Conservation (phyloP, 305 asterid species). For the Plantago rigida region DNA sequence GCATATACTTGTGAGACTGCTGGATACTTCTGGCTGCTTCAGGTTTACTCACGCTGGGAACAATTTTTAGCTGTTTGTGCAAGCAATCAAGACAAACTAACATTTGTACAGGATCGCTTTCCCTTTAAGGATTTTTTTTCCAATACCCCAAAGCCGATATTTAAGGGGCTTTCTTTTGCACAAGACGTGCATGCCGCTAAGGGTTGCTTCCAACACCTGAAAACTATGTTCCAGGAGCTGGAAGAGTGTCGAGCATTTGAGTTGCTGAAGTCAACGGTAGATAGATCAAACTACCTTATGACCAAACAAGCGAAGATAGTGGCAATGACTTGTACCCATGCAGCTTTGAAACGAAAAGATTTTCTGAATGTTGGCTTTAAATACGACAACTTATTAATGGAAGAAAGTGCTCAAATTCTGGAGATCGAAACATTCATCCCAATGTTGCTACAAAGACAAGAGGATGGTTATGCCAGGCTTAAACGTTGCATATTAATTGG, state of each 20-base stretch:
- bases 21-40: constrained; percentile 93
- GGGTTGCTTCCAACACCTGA: constrained; percentile 88
- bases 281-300: constrained; percentile 88
- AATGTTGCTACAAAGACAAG: constrained; percentile 96
- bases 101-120: constrained; percentile 66
- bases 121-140: constrained; percentile 89
- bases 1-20: constrained; percentile 98
- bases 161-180: constrained; percentile 63
- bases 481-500: constrained; percentile 96
- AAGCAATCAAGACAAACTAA: constrained; percentile 55
- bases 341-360: constrained; percentile 94
- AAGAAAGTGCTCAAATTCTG: constrained; percentile 97
- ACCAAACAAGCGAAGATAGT: constrained; percentile 96
- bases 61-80: constrained; percentile 71
- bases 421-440: constrained; percentile 97
- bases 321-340: constrained; percentile 99
- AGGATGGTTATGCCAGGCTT: constrained; percentile 96
- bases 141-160: constrained; percentile 63
- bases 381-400: constrained; percentile 91
- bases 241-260: constrained; percentile 98
- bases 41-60: constrained; percentile 96
- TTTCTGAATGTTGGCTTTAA: constrained; percentile 83
- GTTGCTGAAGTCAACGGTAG: constrained; percentile 89
- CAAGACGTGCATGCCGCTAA: constrained; percentile 84
- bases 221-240: constrained; percentile 92